Evolutionary conservation across 495 filamentous ascomycete species (phyloP).

Genomic region (Aspergillus leporis): DNA sequence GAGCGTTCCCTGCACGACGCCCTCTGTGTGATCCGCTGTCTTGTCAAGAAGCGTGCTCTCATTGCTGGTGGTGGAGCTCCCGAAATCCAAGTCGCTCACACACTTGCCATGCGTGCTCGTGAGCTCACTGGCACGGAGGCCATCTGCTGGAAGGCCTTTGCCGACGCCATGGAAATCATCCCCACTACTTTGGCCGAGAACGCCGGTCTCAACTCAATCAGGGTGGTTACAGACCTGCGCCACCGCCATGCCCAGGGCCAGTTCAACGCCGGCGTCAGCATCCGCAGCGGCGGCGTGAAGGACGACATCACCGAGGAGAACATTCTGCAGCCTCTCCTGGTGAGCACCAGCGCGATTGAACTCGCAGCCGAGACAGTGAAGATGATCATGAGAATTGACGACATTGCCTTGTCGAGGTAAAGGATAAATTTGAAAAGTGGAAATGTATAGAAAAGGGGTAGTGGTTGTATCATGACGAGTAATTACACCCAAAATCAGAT

Average conservation of each 20-base stretch:
- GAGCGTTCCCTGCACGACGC: conserved; percentile 96
- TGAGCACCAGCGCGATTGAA: conserved; percentile 96
- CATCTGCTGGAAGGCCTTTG: conserved; percentile 98
- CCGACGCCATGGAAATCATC: conserved; percentile 96
- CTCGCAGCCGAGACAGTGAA: conserved; percentile 97
- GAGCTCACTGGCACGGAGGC: conserved; percentile 85
- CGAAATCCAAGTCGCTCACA: conserved; percentile 89
- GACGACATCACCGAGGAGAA: conserved; percentile 94
- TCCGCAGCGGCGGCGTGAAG: conserved; percentile 95
- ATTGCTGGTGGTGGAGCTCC: conserved; percentile 96
- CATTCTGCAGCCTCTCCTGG: conserved; percentile 91
- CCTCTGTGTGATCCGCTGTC: conserved; percentile 93
- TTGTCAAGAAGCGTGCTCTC: conserved; percentile 98
- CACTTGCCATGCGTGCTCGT: conserved; percentile 77
- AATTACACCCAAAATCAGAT: conserved; percentile 19
- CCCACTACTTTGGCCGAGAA: conserved; percentile 97
- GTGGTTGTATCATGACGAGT: conserved; percentile 29
- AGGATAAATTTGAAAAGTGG: conserved; percentile 4
- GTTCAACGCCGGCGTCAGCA: conserved; percentile 94
- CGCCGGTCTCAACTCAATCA: conserved; percentile 94
- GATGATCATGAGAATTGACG: conserved; percentile 97
- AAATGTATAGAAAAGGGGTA: conserved; percentile 19
- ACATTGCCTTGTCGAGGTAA: conserved; percentile 74
- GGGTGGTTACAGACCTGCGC: conserved; percentile 95
- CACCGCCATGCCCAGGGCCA: conserved; percentile 92